Conservation (phyloP, 139 green algal genomes). For the Chlamydomonas eustigma region DNA sequence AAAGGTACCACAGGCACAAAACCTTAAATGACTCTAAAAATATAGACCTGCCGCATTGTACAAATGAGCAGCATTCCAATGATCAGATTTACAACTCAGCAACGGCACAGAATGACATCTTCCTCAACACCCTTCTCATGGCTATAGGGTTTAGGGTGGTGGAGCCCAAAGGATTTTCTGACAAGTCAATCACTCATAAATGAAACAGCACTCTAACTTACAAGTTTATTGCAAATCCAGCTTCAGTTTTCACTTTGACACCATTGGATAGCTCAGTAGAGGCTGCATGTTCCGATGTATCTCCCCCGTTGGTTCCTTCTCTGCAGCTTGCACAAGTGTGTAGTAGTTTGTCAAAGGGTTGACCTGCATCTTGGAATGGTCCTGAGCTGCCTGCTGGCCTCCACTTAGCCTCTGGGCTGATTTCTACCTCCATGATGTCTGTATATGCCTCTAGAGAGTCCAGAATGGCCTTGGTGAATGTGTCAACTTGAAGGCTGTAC, state of each 20-base stretch:
- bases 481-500: conserved; percentile 26
- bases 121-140: neutral
- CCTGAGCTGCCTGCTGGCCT: conserved; percentile 14
- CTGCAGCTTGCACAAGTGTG: neutral
- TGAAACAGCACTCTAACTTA: neutral
- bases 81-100: neutral
- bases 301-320: neutral
- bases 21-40: neutral
- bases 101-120: neutral
- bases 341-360: neutral
- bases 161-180: neutral
- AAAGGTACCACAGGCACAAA: neutral
- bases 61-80: neutral
- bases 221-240: neutral
- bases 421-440: conserved; percentile 31
- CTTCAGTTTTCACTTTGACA: neutral
- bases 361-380: conserved; percentile 1
- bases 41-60: neutral
- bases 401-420: conserved; percentile 30
- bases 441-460: conserved; percentile 6
- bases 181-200: neutral
- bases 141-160: neutral
- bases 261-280: neutral
- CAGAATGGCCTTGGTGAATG: conserved; percentile 26
- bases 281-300: neutral